These are phyloP conservation scores for Ceratocystis diversiconidia DNA, from an alignment of 2,329 filamentous ascomycete species.

Conservation along the genomic window DNA sequence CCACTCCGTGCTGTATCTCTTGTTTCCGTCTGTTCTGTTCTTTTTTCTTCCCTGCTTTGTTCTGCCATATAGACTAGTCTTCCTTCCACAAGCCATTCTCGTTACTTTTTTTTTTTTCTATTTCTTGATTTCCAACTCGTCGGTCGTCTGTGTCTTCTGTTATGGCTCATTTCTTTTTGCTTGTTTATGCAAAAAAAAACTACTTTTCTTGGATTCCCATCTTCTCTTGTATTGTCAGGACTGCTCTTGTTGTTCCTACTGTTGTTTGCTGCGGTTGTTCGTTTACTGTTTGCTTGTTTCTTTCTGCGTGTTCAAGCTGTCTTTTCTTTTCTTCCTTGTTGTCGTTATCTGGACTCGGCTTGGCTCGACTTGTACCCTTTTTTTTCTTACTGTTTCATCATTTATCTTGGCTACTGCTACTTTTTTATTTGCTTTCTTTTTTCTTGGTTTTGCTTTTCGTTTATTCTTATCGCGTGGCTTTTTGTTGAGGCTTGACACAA, in stretches of 20 bases:
- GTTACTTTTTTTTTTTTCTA: not conserved
- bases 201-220: not conserved
- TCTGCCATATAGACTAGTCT: not conserved
- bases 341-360: not conserved
- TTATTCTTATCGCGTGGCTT: not conserved
- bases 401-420: not conserved
- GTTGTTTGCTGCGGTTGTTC: too few relatives aligned
- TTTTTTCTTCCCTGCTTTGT: not conserved
- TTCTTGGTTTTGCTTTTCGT: conserved; percentile 2
- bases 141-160: not conserved
- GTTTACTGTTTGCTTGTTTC: not conserved
- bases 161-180: not conserved
- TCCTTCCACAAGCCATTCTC: not conserved
- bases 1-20: too few relatives aligned
- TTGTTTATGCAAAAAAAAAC: not conserved
- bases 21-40: not conserved
- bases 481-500: not conserved
- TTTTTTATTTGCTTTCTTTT: conserved; percentile 9
- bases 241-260: too few relatives aligned
- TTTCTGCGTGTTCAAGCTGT: not conserved
- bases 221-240: too few relatives aligned
- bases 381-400: conserved; percentile 13
- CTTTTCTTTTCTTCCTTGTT: conserved; percentile 18
- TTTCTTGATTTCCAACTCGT: not conserved
- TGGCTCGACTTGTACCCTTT: conserved; percentile 5